phyloP scores from a whole-genome alignment of 2,329 filamentous ascomycete genomes.

The Xylaria sp. region DNA sequence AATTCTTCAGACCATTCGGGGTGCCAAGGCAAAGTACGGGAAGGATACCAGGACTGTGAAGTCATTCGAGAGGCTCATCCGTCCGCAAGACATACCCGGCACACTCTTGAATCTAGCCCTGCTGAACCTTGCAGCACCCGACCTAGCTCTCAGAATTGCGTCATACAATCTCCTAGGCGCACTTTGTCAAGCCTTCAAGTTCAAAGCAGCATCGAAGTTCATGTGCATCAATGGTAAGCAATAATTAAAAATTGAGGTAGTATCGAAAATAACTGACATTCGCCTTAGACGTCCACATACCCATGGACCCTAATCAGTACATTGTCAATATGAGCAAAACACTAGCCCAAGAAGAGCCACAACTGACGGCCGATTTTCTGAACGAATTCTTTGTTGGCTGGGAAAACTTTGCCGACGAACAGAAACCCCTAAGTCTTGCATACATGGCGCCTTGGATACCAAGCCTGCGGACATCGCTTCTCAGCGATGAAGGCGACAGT shows the following conservation, averaged over 20 bases:
- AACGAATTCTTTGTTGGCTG: slow-evolving; percentile 77
- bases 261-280: slow-evolving; percentile 21
- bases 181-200: slow-evolving; percentile 71
- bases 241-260: not conserved
- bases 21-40: slow-evolving; percentile 66
- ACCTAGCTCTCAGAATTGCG: slow-evolving; percentile 64
- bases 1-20: slow-evolving; percentile 66
- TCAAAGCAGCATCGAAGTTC: slow-evolving; percentile 64
- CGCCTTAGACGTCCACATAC: slow-evolving; percentile 63
- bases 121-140: slow-evolving; percentile 68
- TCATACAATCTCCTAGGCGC: slow-evolving; percentile 72
- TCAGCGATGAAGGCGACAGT: slow-evolving; percentile 64
- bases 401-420: slow-evolving; percentile 71
- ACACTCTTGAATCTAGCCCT: slow-evolving; percentile 71
- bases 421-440: slow-evolving; percentile 68
- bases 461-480: slow-evolving; percentile 63
- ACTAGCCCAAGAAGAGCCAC: slow-evolving; percentile 66
- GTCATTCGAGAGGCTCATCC: slow-evolving; percentile 67
- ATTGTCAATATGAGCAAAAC: slow-evolving; percentile 70
- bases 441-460: slow-evolving; percentile 75
- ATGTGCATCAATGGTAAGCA: slow-evolving; percentile 64
- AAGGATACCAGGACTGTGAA: slow-evolving; percentile 67
- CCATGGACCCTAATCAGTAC: slow-evolving; percentile 66
- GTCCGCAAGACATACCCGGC: slow-evolving; percentile 73
- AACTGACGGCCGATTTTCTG: slow-evolving; percentile 70